Evolutionary conservation across 257 asterid genomes (phyloP).

Genomic region (Ajuga chamaepitys): DNA sequence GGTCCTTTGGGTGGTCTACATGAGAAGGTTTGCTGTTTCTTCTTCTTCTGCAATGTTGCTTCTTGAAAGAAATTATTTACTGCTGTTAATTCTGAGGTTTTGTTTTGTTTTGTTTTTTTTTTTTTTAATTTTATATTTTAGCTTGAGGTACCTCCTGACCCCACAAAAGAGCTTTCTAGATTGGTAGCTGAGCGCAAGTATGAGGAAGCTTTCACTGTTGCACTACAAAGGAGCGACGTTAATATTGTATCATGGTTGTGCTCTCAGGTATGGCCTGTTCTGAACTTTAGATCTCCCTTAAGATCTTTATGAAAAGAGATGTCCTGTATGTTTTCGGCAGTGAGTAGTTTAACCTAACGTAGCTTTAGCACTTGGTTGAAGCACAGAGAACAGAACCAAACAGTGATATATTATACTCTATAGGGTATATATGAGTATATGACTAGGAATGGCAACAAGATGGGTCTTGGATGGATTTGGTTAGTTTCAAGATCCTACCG

Average conservation of each 20-base stretch:
- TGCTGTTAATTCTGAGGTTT: background rate
- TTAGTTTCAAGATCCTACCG: background rate
- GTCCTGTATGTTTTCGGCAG: background rate
- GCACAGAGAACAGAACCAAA: background rate
- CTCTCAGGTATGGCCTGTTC: constrained; percentile 61
- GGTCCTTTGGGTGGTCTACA: constrained; percentile 78
- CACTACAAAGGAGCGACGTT: constrained; percentile 87
- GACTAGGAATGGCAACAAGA: background rate
- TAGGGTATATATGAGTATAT: background rate
- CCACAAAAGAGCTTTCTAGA: constrained; percentile 90
- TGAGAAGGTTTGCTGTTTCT: constrained; percentile 58
- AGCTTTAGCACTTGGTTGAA: background rate
- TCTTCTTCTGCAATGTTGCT: background rate
- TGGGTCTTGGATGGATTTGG: background rate
- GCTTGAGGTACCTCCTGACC: constrained; percentile 88
- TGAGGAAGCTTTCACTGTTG: constrained; percentile 87
- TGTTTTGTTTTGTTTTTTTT: too few species aligned
- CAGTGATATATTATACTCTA: background rate
- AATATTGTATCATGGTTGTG: constrained; percentile 86
- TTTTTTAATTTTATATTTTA: constrained; percentile 24
- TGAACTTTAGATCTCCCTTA: background rate
- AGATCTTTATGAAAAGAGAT: background rate
- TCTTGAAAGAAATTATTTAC: background rate
- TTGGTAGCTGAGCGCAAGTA: constrained; percentile 70
- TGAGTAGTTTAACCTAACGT: background rate